Base-by-base conservation (phyloP, 2,329 filamentous ascomycete species). In the Arthrobotrys musiformis region DNA sequence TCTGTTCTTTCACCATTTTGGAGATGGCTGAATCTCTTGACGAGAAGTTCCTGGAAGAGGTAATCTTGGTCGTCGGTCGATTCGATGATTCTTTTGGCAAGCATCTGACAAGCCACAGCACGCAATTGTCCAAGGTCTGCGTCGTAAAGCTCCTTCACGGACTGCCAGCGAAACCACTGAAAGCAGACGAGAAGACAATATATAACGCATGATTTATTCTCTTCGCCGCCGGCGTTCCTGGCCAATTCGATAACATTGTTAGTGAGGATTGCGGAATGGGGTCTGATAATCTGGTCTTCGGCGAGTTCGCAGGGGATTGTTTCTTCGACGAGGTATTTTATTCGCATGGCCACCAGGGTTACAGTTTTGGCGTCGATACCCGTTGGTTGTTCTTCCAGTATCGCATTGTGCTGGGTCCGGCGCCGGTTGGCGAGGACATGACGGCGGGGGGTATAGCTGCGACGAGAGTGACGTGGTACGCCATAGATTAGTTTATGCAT, bases 291-390 rank as follows among this genome's bases (percentile, higher is more conserved):
- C 69, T 88, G 86, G 4, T 86, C 86, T 82, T 92, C 89, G 72
- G 95, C 91, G 42, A 99, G 87, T 83, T 99, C 95, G 85, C 93
- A 97, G 0, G 94, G 92, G 26, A 99, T 89, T 68, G 93, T 91
- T 82, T 93, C 89, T 84, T 97, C 93, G 81, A 99, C 90, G 22
- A 81, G 79, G 48, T 81, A 79, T 81, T 94, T 96, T 79, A 99
- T 86, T 70, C 93, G 92, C 15, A 99, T 88, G 26, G 94, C 94
- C 69, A 96, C 88, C 82, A 94, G 94, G 78, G 94, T 97, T 78
- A 97, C 94, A 81, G 95, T 91, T 75, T 88, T 86, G 11, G 94
- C 87, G 0, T 72, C 67, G 52, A 62, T 54, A 26, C 62, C 62
- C 2, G 54, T 44, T 5, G 70, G 62, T 13, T 30, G 26, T 24